Evolutionary conservation across 2,329 filamentous ascomycete species (phyloP).

Genomic region (Fusarium vanettenii): DNA sequence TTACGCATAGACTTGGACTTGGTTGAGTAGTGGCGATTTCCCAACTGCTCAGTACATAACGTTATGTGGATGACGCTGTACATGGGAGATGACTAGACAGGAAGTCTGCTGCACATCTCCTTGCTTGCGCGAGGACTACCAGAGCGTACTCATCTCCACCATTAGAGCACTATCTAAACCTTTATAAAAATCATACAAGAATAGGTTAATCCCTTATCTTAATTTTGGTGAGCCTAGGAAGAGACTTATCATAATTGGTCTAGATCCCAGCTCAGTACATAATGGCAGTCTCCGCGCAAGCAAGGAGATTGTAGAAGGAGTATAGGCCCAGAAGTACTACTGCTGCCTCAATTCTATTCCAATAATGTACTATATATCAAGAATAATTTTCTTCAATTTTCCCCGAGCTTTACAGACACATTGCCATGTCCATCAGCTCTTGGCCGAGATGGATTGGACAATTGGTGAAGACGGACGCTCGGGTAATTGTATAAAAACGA

Average conservation of each 20-base stretch:
- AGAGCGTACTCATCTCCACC: no score
- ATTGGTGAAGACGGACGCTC: conserved; percentile 14
- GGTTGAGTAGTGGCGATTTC: background rate
- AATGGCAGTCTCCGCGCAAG: no score
- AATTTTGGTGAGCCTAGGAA: no score
- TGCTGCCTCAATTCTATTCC: background rate
- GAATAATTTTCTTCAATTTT: background rate
- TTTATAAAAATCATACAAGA: no score
- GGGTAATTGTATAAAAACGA: conserved; percentile 32
- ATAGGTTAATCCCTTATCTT: no score
- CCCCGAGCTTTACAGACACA: background rate
- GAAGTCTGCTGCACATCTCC: background rate
- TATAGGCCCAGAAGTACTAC: no score
- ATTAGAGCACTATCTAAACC: no score
- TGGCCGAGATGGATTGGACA: conserved; percentile 9
- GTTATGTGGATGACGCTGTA: conserved; percentile 24
- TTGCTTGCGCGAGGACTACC: no score
- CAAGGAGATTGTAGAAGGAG: background rate
- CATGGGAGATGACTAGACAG: background rate
- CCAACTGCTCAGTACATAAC: background rate
- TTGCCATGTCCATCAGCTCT: background rate
- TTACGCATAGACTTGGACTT: background rate
- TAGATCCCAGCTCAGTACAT: no score
- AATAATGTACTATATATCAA: fast-evolving
- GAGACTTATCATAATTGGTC: no score